These are phyloP conservation scores for Hepatocystis sp. DNA, from an alignment of 169 alveolate species.

Conservation along the genomic window DNA sequence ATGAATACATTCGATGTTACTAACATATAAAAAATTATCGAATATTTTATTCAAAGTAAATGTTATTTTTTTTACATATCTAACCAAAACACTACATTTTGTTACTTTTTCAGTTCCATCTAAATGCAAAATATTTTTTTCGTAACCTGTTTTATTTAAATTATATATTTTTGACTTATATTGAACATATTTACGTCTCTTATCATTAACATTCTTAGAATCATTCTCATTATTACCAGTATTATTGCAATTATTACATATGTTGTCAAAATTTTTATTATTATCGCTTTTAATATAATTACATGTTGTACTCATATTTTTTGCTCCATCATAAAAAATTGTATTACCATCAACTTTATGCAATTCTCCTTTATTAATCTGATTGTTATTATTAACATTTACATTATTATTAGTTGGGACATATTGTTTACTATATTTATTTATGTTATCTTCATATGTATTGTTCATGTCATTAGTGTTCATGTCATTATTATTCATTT, in stretches of 20 bases:
- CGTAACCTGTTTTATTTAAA: too few relatives aligned
- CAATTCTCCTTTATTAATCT: not conserved
- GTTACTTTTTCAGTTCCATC: too few relatives aligned
- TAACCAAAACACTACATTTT: conserved; percentile 1
- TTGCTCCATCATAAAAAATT: not conserved
- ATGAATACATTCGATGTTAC: conserved; percentile 37
- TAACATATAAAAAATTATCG: conserved; percentile 14
- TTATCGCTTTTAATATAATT: too few relatives aligned
- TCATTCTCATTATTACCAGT: too few relatives aligned
- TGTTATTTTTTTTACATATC: conserved; percentile 4
- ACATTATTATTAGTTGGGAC: not conserved
- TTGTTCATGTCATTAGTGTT: not conserved
- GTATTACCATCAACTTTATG: too few relatives aligned
- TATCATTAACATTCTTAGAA: too few relatives aligned
- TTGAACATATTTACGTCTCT: too few relatives aligned
- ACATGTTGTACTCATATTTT: too few relatives aligned
- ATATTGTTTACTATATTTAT: conserved; percentile 1
- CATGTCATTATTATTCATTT: not conserved
- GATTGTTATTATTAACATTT: not conserved
- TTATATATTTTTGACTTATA: too few relatives aligned
- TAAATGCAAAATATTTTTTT: too few relatives aligned
- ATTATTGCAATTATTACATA: too few relatives aligned
- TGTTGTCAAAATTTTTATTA: too few relatives aligned
- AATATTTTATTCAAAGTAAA: conserved; percentile 6
- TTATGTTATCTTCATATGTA: not conserved